Evolutionary conservation across 2,329 filamentous ascomycete species (phyloP), one percentile per base, ranked within the genome.

Genomic region (Chaetomium strumarium): DNA sequence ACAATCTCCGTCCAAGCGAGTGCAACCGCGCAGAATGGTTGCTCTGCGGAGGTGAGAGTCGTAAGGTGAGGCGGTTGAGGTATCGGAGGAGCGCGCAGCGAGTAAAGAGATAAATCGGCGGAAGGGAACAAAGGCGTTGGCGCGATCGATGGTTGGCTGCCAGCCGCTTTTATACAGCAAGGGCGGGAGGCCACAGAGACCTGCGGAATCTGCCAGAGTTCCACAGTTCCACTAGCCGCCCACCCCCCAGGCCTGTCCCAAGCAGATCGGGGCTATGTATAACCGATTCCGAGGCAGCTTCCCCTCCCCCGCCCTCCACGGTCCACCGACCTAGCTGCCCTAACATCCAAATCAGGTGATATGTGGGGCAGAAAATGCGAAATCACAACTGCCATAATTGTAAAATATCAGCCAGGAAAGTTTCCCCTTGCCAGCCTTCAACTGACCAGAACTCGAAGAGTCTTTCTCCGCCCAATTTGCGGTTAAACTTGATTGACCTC

Each of bases 401-500:
- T 29, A 59, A 63, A 62, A 63, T 62, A 57, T 59, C 52, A 38
- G 52, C 6, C 17, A 47, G 36, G 36, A 49, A 63, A 64, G 62
- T 65, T 66, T 65, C 65, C 56, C 24, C 20, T 43, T 20, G 57
- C 56, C 46, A 57, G 49, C 55, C 56, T 63, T 64, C 62, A 62
- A 63, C 65, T 64, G 63, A 66, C 69, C 66, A 81, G 88, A 86
- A 95, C 90, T 89, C 81, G 93, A 90, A 90, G 86, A 82, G 95
- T 63, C 92, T 96, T 92, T 97, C 92, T 96, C 92, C 92, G 91
- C 87, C 81, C 85, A 88, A 85, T 74, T 75, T 74, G 88, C 90
- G 92, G 92, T 96, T 96, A 95, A 97, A 63, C 95, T 86, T 84
- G 92, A 97, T 97, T 97, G 92, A 90, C 78, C 79, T 86, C 87